Evolutionary conservation across 331 rosid genomes (phyloP).

Genomic region (Acacia concinna): DNA sequence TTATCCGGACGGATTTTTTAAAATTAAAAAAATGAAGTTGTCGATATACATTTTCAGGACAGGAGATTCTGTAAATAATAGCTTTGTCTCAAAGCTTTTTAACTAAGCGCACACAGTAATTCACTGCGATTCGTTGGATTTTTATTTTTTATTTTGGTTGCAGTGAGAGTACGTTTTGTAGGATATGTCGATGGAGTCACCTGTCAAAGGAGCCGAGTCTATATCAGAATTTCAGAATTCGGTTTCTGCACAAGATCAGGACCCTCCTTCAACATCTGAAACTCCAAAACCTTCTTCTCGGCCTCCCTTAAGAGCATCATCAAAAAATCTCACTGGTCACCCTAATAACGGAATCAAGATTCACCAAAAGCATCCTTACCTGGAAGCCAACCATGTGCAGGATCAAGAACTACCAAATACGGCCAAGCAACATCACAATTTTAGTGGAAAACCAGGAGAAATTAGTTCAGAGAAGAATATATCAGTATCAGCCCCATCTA

Average conservation of each 20-base stretch:
- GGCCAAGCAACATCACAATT: slow-evolving; percentile 30
- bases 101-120: slow-evolving; percentile 22
- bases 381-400: slow-evolving; percentile 29
- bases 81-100: slow-evolving; percentile 23
- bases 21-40: not conserved
- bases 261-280: slow-evolving; percentile 55
- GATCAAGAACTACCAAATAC: slow-evolving; percentile 41
- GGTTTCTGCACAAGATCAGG: slow-evolving; percentile 42
- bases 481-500: slow-evolving; percentile 45
- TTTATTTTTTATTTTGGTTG: too few species aligned
- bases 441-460: slow-evolving; percentile 36
- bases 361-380: slow-evolving; percentile 47
- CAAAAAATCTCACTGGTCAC: slow-evolving; percentile 43
- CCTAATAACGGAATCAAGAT: slow-evolving; percentile 44
- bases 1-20: slow-evolving; percentile 6
- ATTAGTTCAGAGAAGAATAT: slow-evolving; percentile 31
- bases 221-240: slow-evolving; percentile 59
- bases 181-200: slow-evolving; percentile 60
- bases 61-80: slow-evolving; percentile 41
- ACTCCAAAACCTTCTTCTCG: slow-evolving; percentile 50
- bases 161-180: slow-evolving; percentile 21
- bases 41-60: slow-evolving; percentile 34
- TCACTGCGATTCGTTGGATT: slow-evolving; percentile 44
- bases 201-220: slow-evolving; percentile 51
- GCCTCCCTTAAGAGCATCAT: slow-evolving; percentile 59